Base-by-base conservation (phyloP, 2,329 filamentous ascomycete species). In the Shiraia sp. region DNA sequence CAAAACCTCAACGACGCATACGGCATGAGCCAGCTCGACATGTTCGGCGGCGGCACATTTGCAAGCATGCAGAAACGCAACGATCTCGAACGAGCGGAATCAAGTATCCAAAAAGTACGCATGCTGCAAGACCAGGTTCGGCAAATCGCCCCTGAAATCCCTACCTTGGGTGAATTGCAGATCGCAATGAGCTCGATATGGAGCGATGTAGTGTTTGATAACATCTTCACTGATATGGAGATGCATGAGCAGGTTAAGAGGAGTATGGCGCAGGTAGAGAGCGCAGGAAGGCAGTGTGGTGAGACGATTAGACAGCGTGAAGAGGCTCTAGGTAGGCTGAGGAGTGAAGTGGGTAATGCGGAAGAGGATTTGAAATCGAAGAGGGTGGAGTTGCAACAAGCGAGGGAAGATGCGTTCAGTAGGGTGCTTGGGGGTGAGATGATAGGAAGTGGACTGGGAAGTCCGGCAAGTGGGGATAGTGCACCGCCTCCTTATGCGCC, bases 141-240 rank as follows among this genome's bases (percentile, higher is more conserved):
- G 33, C 59, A 61, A 5, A 55, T 71, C 10, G 73, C 73, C 2
- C 72, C 70, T 0, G 45, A 62, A 1, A 63, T 79, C 2, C 53
- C 57, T 2, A 50, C 57, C 3, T 60, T 81, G 37, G 61, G 63
- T 1, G 39, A 57, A 0, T 67, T 79, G 14, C 60, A 61, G 14
- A 74, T 80, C 32, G 71, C 73, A 0, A 68, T 74, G 28, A 75
- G 75, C 0, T 70, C 61, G 39, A 66, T 79, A 10, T 70, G 80
- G 59, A 68, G 67, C 6, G 77, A 81, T 45, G 68, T 81, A 2
- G 67, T 80, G n/a, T 80, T 80, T 50, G 76, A 81, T 52, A 80
- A 79, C 35, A 72, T 79, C 42, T 77, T 78, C 52, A 72, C 70
- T 7, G 78, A 81, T 42, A 72, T 76, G 66, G 69, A 70, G 2